Evolutionary conservation across 2,329 filamentous ascomycete genomes (phyloP).

Genomic region (Arthrinium phaeospermum): DNA sequence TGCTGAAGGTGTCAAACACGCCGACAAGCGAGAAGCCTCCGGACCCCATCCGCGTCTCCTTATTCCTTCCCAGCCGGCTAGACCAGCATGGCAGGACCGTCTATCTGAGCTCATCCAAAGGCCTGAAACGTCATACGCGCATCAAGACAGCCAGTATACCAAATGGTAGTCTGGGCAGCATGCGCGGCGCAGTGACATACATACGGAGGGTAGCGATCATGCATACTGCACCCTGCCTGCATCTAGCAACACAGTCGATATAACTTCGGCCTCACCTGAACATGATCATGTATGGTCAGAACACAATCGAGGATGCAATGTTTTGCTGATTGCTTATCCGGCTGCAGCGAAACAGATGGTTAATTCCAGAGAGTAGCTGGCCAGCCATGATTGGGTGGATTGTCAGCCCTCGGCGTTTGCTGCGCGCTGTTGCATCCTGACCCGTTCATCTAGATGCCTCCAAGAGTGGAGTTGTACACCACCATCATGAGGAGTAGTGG

Average conservation of each 20-base stretch:
- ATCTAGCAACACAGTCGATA: not conserved
- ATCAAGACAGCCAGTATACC: not conserved
- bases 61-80: not conserved
- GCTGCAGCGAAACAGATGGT: not conserved
- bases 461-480: constrained; percentile 5
- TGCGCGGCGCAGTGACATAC: not conserved
- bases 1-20: not conserved
- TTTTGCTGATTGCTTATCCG: not conserved
- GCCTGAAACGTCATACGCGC: not conserved
- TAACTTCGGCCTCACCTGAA: not conserved
- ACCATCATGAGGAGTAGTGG: not conserved
- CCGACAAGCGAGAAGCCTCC: not conserved
- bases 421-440: not conserved
- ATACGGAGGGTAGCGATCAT: not conserved
- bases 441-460: not conserved
- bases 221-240: not conserved
- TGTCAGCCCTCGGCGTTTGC: not conserved
- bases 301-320: not conserved
- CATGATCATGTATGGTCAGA: constrained; percentile 11
- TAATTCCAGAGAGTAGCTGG: not conserved
- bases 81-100: not conserved
- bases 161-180: not conserved
- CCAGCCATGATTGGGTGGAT: not conserved
- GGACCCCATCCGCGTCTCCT: not conserved
- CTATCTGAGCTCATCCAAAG: not conserved